phyloP scores from a whole-genome alignment of 345 rosid genomes.

The Citrus trifoliata region DNA sequence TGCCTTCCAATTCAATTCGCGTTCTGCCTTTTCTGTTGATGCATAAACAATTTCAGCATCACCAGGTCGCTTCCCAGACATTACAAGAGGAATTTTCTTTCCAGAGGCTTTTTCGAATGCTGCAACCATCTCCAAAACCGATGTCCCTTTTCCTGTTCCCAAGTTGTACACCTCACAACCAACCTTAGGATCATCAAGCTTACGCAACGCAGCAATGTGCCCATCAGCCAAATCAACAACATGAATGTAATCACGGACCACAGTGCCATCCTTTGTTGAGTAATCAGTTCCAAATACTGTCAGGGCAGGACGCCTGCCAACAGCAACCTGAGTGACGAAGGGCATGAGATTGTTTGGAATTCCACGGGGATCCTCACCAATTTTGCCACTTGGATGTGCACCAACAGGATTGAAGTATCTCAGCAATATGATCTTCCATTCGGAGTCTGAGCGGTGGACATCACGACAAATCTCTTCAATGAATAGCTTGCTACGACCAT shows the following conservation, averaged over 20 bases:
- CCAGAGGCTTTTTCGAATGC: slow-evolving; percentile 93
- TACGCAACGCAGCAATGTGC: slow-evolving; percentile 80
- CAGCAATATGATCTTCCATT: slow-evolving; percentile 87
- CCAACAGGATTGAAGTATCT: slow-evolving; percentile 99
- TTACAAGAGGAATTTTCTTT: slow-evolving; percentile 78
- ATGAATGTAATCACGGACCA: slow-evolving; percentile 96
- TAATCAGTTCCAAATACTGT: slow-evolving; percentile 87
- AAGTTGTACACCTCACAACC: slow-evolving; percentile 94
- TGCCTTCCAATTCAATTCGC: slow-evolving; percentile 84
- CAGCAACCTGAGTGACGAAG: slow-evolving; percentile 94
- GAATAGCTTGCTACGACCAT: slow-evolving; percentile 91
- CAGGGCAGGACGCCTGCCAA: slow-evolving; percentile 77
- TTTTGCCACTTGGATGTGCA: slow-evolving; percentile 89
- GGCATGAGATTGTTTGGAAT: slow-evolving; percentile 99
- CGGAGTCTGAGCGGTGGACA: slow-evolving; percentile 58
- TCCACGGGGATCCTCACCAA: slow-evolving; percentile 97
- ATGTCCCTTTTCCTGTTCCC: slow-evolving; percentile 96
- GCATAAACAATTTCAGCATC: slow-evolving; percentile 90
- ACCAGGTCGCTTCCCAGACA: slow-evolving; percentile 73
- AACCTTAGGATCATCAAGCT: slow-evolving; percentile 57
- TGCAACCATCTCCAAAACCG: slow-evolving; percentile 92
- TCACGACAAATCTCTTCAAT: slow-evolving; percentile 96
- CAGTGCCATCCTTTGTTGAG: slow-evolving; percentile 89
- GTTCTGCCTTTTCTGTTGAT: slow-evolving; percentile 74
- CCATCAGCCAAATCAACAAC: slow-evolving; percentile 94